Conservation (phyloP, 768 basidiomycete species). For the Tylopilus subfusipes region DNA sequence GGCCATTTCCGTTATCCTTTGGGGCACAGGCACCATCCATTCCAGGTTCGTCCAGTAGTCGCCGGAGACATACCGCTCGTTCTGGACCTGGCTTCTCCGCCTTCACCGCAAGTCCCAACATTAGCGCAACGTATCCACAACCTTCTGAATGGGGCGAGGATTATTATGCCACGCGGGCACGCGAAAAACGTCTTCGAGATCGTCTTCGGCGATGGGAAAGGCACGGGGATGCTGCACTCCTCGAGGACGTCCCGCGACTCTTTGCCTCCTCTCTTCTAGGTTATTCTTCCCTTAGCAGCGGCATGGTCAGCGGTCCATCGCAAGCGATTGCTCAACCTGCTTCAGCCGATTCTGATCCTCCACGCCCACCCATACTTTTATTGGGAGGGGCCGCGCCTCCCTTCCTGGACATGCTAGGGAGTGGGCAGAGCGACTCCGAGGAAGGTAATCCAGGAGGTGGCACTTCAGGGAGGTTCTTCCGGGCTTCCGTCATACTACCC, state of each 20-base stretch:
- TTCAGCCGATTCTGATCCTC: slow-evolving; percentile 22
- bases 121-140: not conserved
- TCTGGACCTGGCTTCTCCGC: slow-evolving; percentile 23
- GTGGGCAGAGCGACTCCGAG: slow-evolving; percentile 17
- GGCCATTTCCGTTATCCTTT: slow-evolving; percentile 9
- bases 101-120: slow-evolving; percentile 34
- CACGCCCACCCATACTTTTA: slow-evolving; percentile 24
- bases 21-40: slow-evolving; percentile 12
- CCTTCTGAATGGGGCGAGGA: slow-evolving; percentile 61
- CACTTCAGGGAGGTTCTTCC: slow-evolving; percentile 48
- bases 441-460: slow-evolving; percentile 11
- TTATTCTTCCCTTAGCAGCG: slow-evolving; percentile 3
- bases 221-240: slow-evolving; percentile 49
- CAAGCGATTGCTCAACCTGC: slow-evolving; percentile 28
- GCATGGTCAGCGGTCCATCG: not conserved
- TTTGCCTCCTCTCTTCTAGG: slow-evolving; percentile 27
- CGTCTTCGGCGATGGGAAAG: slow-evolving; percentile 75
- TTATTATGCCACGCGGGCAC: slow-evolving; percentile 57
- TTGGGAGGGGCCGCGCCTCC: slow-evolving; percentile 21
- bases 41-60: not conserved
- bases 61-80: slow-evolving; percentile 18
- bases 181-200: slow-evolving; percentile 69
- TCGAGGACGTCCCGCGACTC: slow-evolving; percentile 62
- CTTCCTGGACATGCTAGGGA: slow-evolving; percentile 26
- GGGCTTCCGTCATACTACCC: slow-evolving; percentile 70